Evolutionary conservation across 2,329 filamentous ascomycete genomes (phyloP).

Genomic region (Fusarium sp.): DNA sequence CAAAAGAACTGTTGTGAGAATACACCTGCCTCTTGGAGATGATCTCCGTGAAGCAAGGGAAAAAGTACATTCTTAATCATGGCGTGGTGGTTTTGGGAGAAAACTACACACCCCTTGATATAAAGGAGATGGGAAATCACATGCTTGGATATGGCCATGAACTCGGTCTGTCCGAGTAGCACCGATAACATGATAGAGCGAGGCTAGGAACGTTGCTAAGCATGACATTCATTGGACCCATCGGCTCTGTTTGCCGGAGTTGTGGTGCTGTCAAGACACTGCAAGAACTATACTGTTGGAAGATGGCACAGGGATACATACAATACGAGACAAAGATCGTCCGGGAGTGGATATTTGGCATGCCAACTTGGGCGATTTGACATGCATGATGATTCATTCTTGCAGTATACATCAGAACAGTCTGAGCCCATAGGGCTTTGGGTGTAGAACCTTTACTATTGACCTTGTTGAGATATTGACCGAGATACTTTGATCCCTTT

Average conservation of each 20-base stretch:
- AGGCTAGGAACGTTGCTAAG: background rate
- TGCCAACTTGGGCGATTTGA: background rate
- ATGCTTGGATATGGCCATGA: background rate
- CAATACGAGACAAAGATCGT: background rate
- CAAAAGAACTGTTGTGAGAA: background rate
- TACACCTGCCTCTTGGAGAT: background rate
- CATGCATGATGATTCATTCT: background rate
- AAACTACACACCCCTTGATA: background rate
- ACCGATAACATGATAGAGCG: background rate
- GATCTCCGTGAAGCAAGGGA: background rate
- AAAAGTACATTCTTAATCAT: background rate
- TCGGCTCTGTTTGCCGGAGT: background rate
- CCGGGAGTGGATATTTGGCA: background rate
- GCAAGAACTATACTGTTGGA: background rate
- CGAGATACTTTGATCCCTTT: too few species aligned
- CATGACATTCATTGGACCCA: background rate
- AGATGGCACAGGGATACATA: background rate
- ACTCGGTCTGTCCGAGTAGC: background rate
- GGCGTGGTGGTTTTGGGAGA: background rate
- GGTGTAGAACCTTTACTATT: too few species aligned
- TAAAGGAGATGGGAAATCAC: background rate
- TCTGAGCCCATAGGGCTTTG: too few species aligned
- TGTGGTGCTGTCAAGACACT: background rate
- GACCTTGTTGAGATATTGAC: too few species aligned
- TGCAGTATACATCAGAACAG: background rate